Evolutionary conservation across 805 yeast genomes (phyloP).

Genomic region (Wickerhamomyces subpelliculosus): DNA sequence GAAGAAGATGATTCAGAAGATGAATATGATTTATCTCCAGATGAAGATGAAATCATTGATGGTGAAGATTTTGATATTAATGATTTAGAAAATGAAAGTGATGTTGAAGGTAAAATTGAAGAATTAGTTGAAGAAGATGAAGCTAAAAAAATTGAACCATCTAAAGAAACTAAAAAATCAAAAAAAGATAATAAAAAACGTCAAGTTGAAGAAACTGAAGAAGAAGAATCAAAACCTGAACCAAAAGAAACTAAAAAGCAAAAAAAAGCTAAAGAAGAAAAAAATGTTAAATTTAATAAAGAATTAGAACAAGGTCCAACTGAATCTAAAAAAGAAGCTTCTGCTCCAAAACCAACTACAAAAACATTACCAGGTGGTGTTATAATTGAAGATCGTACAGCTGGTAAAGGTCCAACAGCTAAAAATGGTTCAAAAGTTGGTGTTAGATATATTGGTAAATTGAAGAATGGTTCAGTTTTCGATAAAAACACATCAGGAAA

Average conservation of each 20-base stretch:
- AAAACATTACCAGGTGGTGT: slow-evolving; percentile 91
- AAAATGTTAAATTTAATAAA: slow-evolving; percentile 83
- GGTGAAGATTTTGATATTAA: slow-evolving; percentile 34
- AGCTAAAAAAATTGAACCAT: slow-evolving; percentile 27
- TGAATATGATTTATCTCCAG: slow-evolving; percentile 67
- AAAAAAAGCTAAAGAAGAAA: slow-evolving; percentile 33
- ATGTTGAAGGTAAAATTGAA: slow-evolving; percentile 65
- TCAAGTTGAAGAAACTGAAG: slow-evolving; percentile 49
- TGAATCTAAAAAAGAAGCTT: slow-evolving; percentile 28
- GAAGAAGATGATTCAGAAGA: slow-evolving; percentile 42
- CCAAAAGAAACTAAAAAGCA: slow-evolving; percentile 24
- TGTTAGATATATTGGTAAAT: slow-evolving; percentile 96
- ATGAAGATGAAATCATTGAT: slow-evolving; percentile 57
- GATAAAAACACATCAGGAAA: slow-evolving; percentile 97
- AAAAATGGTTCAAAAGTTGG: slow-evolving; percentile 88
- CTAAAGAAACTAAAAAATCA: slow-evolving; percentile 23
- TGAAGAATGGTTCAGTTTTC: slow-evolving; percentile 91
- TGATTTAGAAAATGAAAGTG: slow-evolving; percentile 53
- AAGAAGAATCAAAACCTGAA: slow-evolving; percentile 24
- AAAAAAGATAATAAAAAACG: slow-evolving; percentile 27
- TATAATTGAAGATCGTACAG: slow-evolving; percentile 82
- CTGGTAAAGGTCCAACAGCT: slow-evolving; percentile 84
- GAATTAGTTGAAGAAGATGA: slow-evolving; percentile 64
- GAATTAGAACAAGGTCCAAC: slow-evolving; percentile 95
- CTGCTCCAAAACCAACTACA: slow-evolving; percentile 51